Evolutionary conservation across 2,329 filamentous ascomycete species (phyloP).

Genomic region (Lecanosticta acicola): DNA sequence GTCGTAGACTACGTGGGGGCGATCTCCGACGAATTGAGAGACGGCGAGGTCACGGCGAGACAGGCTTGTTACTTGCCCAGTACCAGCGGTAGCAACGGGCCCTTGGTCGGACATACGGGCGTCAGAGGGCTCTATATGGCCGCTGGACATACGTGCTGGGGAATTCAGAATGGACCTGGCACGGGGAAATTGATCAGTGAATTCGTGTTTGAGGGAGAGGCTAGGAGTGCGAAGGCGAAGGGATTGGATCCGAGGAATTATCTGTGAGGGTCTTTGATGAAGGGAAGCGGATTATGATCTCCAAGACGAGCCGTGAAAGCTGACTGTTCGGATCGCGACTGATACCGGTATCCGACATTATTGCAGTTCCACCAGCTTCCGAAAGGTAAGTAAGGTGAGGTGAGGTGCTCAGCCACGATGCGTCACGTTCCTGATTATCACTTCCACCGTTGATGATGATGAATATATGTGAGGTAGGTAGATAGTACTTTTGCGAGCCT

Average conservation of each 20-base stretch:
- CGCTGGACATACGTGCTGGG: slow-evolving; percentile 94
- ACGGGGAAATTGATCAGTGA: slow-evolving; percentile 52
- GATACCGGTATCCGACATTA: not conserved
- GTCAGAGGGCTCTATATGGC: slow-evolving; percentile 73
- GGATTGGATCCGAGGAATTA: slow-evolving; percentile 38
- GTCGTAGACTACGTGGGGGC: slow-evolving; percentile 70
- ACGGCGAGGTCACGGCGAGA: slow-evolving; percentile 57
- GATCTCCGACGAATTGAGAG: slow-evolving; percentile 45
- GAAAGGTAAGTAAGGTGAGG: too few relatives aligned
- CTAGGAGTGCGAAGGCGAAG: slow-evolving; percentile 39
- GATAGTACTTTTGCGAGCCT: too few relatives aligned
- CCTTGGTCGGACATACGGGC: slow-evolving; percentile 70
- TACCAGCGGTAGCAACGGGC: slow-evolving; percentile 58
- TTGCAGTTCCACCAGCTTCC: not conserved
- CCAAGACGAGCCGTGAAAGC: not conserved
- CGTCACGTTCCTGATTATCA: not conserved
- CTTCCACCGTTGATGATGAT: too few relatives aligned
- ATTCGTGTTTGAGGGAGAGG: slow-evolving; percentile 42
- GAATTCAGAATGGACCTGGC: slow-evolving; percentile 89
- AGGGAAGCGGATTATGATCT: not conserved
- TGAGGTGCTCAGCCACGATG: not conserved
- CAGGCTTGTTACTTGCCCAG: slow-evolving; percentile 94
- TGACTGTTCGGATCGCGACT: not conserved
- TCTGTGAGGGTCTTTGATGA: slow-evolving; percentile 3
- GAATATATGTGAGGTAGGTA: too few relatives aligned